Conservation (phyloP, 108 stramenopile genomes). For the Hondaea fermentalgiana region DNA sequence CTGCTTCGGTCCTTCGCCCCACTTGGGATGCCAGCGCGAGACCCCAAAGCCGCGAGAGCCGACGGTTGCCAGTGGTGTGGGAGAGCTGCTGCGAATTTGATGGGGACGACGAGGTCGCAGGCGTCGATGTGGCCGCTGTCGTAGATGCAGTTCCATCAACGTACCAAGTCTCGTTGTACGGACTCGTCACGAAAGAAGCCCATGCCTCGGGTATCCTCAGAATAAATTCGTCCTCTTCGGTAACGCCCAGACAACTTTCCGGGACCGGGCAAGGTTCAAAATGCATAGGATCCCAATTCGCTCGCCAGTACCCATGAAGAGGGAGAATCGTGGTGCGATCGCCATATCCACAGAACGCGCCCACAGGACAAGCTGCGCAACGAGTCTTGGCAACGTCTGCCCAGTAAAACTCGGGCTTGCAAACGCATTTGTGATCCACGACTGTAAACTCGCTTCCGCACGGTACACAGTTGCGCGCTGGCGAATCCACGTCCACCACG, state of each 20-base stretch:
- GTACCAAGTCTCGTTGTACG: neutral
- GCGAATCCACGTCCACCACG: neutral
- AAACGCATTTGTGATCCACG: neutral
- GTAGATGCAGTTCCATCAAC: neutral
- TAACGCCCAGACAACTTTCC: neutral
- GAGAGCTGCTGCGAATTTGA: neutral
- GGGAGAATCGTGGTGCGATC: neutral
- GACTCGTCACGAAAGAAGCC: neutral
- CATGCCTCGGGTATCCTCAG: neutral
- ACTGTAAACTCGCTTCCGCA: neutral
- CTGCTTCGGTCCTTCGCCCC: too few species aligned
- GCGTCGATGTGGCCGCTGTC: neutral
- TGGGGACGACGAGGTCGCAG: neutral
- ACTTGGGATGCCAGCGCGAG: too few species aligned
- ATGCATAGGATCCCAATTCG: neutral
- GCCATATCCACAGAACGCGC: slow-evolving; percentile 1
- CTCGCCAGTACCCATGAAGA: neutral
- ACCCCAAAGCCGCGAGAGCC: too few species aligned
- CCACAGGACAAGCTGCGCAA: neutral
- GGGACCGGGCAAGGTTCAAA: neutral
- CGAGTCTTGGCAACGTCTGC: neutral
- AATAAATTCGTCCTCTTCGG: neutral
- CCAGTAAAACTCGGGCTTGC: neutral
- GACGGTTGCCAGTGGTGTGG: too few species aligned
- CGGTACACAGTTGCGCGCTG: neutral